A percentile compares a stretch with the other conserved stretches of the same genome.
These are phyloP conservation scores for Talaromyces sp. DNA, from an alignment of 2,329 filamentous ascomycete genomes.

Conservation along the genomic window DNA sequence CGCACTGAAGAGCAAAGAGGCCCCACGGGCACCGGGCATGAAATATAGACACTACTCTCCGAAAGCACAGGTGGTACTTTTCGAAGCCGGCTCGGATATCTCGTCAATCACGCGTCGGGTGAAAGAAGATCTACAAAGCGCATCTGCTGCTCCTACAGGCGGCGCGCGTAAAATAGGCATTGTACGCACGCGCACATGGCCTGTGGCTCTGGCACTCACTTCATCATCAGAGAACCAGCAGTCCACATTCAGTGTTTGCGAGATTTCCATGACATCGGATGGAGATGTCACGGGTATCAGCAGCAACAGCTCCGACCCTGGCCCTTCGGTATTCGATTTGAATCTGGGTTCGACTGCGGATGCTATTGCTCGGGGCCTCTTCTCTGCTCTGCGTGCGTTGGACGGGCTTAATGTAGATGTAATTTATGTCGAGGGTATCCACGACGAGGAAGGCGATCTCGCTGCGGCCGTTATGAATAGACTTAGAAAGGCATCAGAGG, in stretches of 20 bases:
- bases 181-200: conserved; percentile 35
- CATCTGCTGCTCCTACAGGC: conserved; percentile 15
- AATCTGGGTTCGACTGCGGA: conserved; percentile 64
- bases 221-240: conserved; percentile 11
- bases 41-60: conserved; percentile 99
- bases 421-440: conserved; percentile 87
- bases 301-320: not conserved
- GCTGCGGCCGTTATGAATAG: conserved; percentile 84
- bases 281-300: not conserved
- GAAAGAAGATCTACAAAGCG: conserved; percentile 25
- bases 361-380: conserved; percentile 78
- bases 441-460: conserved; percentile 65
- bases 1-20: conserved; percentile 57
- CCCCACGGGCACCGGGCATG: conserved; percentile 89
- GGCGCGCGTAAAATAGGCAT: conserved; percentile 30
- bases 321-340: conserved; percentile 57
- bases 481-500: conserved; percentile 66
- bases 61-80: conserved; percentile 76
- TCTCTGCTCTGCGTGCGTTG: conserved; percentile 78
- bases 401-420: conserved; percentile 72
- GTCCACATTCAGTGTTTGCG: not conserved
- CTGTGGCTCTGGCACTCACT: conserved; percentile 22
- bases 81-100: conserved; percentile 52
- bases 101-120: conserved; percentile 26
- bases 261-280: not conserved